Conservation (phyloP, 176 grass and related monocot genomes). For the Oryza meridionalis region DNA sequence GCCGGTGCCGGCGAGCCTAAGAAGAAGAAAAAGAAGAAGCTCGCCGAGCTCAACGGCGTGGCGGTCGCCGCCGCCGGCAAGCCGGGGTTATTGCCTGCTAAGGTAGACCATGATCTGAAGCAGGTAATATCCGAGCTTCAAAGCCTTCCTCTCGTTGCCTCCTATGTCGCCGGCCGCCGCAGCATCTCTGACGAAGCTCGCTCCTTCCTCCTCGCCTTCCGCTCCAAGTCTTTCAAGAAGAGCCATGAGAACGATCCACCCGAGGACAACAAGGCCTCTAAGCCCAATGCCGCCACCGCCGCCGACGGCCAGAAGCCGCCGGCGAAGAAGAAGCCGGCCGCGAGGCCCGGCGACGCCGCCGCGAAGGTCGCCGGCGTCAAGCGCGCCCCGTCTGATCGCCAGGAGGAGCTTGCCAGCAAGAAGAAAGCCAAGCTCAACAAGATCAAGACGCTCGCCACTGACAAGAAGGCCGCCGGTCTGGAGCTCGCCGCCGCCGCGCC, state of each 20-base stretch:
- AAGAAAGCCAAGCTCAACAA: constrained; percentile 80
- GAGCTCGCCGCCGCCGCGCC: constrained; percentile 18
- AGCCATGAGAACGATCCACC: constrained; percentile 59
- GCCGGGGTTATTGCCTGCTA: not conserved
- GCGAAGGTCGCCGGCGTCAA: constrained; percentile 53
- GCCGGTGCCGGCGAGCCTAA: constrained; percentile 37
- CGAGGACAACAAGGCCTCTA: constrained; percentile 51
- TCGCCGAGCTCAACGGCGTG: constrained; percentile 18
- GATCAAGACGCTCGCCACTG: constrained; percentile 58
- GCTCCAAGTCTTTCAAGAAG: constrained; percentile 79
- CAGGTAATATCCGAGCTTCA: constrained; percentile 72
- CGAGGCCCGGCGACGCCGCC: constrained; percentile 47
- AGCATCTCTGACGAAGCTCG: constrained; percentile 49
- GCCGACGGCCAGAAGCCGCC: constrained; percentile 33
- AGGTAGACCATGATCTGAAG: constrained; percentile 50
- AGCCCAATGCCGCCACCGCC: not conserved
- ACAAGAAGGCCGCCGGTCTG: constrained; percentile 67
- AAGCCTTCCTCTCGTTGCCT: constrained; percentile 70
- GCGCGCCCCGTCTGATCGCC: constrained; percentile 62
- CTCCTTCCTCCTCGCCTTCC: constrained; percentile 71
- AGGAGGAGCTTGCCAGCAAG: constrained; percentile 73
- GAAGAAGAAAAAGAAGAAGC: constrained; percentile 72
- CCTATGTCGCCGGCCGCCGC: constrained; percentile 51
- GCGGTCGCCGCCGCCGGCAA: not conserved
- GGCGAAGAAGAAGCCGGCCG: constrained; percentile 49